These are phyloP conservation scores for Penicillium arizonense DNA, from an alignment of 495 filamentous ascomycete species.

Conservation along the genomic window DNA sequence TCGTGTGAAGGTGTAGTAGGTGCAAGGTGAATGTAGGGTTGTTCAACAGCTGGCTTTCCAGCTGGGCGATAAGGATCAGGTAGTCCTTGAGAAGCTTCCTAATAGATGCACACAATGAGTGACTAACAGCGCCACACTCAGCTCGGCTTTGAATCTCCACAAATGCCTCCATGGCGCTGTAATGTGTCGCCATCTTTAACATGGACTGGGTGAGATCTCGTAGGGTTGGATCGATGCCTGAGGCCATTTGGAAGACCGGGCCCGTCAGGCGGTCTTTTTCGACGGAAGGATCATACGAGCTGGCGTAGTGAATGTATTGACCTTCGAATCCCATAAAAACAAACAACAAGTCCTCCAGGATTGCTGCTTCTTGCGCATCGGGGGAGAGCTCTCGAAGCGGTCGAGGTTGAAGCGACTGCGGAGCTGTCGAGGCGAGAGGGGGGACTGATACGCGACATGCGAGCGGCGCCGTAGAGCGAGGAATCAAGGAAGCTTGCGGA, in stretches of 20 bases:
- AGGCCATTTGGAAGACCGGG: slow-evolving; percentile 72
- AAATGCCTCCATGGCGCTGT: slow-evolving; percentile 85
- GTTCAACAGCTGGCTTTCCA: slow-evolving; percentile 87
- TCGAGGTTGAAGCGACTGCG: slow-evolving; percentile 67
- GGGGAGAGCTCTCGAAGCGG: slow-evolving; percentile 70
- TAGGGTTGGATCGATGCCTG: slow-evolving; percentile 86
- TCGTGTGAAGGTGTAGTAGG: slow-evolving; percentile 84
- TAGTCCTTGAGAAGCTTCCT: slow-evolving; percentile 91
- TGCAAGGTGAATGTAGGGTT: slow-evolving; percentile 87
- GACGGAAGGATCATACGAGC: slow-evolving; percentile 73
- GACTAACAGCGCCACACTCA: slow-evolving; percentile 94
- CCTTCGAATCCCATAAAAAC: slow-evolving; percentile 99
- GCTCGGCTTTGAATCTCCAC: slow-evolving; percentile 90
- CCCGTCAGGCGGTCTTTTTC: slow-evolving; percentile 86
- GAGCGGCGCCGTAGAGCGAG: slow-evolving; percentile 85
- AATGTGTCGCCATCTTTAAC: slow-evolving; percentile 94
- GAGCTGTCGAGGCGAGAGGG: slow-evolving; percentile 70
- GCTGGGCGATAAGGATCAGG: slow-evolving; percentile 83
- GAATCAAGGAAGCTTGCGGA: slow-evolving; percentile 75
- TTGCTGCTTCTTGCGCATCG: slow-evolving; percentile 78
- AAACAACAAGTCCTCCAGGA: slow-evolving; percentile 88
- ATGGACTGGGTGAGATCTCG: slow-evolving; percentile 84
- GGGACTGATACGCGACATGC: slow-evolving; percentile 84
- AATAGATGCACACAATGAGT: slow-evolving; percentile 90
- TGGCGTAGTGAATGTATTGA: slow-evolving; percentile 86